These are phyloP conservation scores for Piper betle DNA, from an alignment of 164 flowering plant genomes.

Conservation along the genomic window DNA sequence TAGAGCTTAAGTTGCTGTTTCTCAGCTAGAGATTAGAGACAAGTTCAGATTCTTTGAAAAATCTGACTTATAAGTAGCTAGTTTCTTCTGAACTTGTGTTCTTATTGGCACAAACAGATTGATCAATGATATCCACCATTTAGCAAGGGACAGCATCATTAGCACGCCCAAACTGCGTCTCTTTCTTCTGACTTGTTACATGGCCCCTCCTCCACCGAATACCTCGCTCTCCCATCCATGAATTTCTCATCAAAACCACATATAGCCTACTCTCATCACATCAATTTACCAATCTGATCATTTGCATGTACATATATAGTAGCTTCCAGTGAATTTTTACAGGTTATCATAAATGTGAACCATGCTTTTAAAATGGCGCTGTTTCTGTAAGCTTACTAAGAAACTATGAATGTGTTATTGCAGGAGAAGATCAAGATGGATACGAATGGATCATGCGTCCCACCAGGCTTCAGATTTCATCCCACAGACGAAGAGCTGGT, in stretches of 20 bases:
- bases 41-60: background rate
- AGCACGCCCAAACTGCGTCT: constrained; percentile 37
- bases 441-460: constrained; percentile 54
- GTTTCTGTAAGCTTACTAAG: constrained; percentile 3
- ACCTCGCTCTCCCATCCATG: constrained; percentile 4
- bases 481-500: constrained; percentile 89
- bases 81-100: background rate
- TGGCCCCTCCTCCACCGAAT: background rate
- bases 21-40: too few species aligned
- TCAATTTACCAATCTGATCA: too few species aligned
- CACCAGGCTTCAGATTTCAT: constrained; percentile 91
- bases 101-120: background rate
- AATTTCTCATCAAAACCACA: constrained; percentile 16
- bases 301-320: too few species aligned
- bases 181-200: constrained; percentile 22
- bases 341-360: too few species aligned
- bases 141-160: constrained; percentile 72
- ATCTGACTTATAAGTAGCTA: background rate
- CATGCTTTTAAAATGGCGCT: constrained; percentile 6
- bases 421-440: constrained; percentile 18
- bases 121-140: constrained; percentile 59
- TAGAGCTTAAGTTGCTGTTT: background rate
- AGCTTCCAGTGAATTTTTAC: background rate
- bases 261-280: too few species aligned
- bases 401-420: background rate